Evolutionary conservation across 768 basidiomycete genomes (phyloP).

Genomic region (Suillus subalutaceus): DNA sequence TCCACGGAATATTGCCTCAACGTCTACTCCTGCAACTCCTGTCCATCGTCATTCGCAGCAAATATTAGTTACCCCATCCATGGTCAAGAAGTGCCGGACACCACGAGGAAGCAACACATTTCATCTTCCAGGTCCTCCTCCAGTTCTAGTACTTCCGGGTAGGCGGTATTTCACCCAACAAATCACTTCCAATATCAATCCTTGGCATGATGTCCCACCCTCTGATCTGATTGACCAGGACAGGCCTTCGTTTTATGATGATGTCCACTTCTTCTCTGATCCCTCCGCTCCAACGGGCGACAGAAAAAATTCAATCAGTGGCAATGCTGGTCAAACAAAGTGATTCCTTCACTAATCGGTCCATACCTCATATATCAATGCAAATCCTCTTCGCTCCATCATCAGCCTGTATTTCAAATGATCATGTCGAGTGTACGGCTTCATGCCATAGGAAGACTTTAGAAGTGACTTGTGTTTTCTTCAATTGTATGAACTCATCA

Average conservation of each 20-base stretch:
- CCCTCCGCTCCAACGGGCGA: neutral
- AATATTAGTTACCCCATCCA: neutral
- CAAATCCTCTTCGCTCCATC: neutral
- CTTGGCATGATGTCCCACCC: neutral
- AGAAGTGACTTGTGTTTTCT: neutral
- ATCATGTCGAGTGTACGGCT: neutral
- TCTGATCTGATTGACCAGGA: neutral
- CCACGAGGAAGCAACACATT: neutral
- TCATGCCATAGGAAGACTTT: constrained; percentile 1
- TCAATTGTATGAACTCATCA: neutral
- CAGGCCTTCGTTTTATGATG: neutral
- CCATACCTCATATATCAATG: neutral
- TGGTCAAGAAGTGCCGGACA: neutral
- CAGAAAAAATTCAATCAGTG: neutral
- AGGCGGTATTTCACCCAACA: neutral
- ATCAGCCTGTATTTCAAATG: neutral
- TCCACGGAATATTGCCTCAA: neutral
- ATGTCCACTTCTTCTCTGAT: neutral
- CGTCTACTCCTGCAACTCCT: neutral
- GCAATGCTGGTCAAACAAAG: neutral
- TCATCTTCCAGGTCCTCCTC: constrained; percentile 1
- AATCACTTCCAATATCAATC: neutral
- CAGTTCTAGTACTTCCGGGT: neutral
- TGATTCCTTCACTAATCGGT: neutral
- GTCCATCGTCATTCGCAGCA: neutral